Evolutionary conservation across 176 grass and related monocot species (phyloP).

Genomic region (Oryza nivara): DNA sequence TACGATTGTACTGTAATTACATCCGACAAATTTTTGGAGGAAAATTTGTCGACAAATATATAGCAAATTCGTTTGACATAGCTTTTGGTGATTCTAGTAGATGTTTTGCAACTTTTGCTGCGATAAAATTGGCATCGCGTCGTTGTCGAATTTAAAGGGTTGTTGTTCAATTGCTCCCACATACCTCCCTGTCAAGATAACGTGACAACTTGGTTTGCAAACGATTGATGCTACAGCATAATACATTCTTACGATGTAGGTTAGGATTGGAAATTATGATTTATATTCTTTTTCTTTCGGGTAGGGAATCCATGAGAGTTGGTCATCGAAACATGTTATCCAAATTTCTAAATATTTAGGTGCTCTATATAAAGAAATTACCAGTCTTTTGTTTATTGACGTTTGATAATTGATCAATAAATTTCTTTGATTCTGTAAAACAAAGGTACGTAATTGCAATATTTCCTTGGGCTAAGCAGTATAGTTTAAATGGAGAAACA

Average conservation of each 20-base stretch:
- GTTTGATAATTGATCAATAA: background rate
- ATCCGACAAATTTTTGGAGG: no score
- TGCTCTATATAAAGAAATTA: background rate
- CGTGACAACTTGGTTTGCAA: background rate
- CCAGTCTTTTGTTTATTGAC: background rate
- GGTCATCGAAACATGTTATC: background rate
- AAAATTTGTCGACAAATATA: no score
- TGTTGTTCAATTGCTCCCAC: background rate
- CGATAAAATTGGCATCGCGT: background rate
- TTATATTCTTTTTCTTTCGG: background rate
- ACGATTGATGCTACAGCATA: background rate
- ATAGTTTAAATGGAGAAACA: background rate
- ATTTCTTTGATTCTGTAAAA: background rate
- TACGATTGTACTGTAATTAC: no score
- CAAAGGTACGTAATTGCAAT: background rate
- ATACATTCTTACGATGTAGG: slow-evolving; percentile 8
- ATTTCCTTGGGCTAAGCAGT: background rate
- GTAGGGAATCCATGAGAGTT: background rate
- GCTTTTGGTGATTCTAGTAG: background rate
- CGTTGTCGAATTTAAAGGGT: background rate
- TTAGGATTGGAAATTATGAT: background rate
- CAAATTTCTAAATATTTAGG: background rate
- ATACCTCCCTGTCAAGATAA: background rate
- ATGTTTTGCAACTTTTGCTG: background rate
- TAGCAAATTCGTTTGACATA: no score